Evolutionary conservation across 2,329 filamentous ascomycete species (phyloP), one percentile per base, ranked within the genome.

Genomic region (Dactylellina leptospora): DNA sequence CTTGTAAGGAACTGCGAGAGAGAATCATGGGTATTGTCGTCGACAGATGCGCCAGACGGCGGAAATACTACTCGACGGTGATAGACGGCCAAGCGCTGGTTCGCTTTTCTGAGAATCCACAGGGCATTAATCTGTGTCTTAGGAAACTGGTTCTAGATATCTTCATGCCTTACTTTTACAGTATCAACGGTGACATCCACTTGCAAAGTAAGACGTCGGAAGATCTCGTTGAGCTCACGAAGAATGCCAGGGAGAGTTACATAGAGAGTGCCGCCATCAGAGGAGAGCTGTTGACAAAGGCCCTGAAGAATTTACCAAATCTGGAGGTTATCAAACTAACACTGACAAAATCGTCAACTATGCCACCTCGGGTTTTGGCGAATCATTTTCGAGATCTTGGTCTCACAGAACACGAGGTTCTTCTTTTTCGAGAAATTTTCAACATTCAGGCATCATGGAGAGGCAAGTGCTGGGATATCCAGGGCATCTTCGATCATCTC

Each of bases 31-130:
- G 40, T 3, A 22, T 45, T 18, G 9, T 45, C n/a, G 10, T 22
- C 20, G 40, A 22, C 3, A 45, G 13, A 3, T 11, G 5, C 10
- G 16, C 20, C 10, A 22, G 3, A 45, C 11, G 3, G 3, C 40
- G 18, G 18, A 45, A 18, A 45, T 45, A 45, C 11, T 45, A 45
- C n/a, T 20, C 40, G 4, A 18, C 40, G 11, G 3, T 20, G 16
- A 18, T 20, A 11, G 53, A 56, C 36, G 16, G 20, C 2, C 27
- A 56, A 20, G 1, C 8, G 1, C 23, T 56, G 20, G 36, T 56
- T 10, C 13, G 42, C 9, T 56, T 56, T 22, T 56, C 53, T 11
- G 23, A 20, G 23, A 20, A 56, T n/a, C 53, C 53, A 22, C 53
- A 27, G n/a, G 53, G 53, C 6, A 6, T 42, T 4, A 45, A 27